These are phyloP conservation scores for Lasiodiplodia sp. DNA, from an alignment of 2,329 filamentous ascomycete genomes.

Conservation along the genomic window DNA sequence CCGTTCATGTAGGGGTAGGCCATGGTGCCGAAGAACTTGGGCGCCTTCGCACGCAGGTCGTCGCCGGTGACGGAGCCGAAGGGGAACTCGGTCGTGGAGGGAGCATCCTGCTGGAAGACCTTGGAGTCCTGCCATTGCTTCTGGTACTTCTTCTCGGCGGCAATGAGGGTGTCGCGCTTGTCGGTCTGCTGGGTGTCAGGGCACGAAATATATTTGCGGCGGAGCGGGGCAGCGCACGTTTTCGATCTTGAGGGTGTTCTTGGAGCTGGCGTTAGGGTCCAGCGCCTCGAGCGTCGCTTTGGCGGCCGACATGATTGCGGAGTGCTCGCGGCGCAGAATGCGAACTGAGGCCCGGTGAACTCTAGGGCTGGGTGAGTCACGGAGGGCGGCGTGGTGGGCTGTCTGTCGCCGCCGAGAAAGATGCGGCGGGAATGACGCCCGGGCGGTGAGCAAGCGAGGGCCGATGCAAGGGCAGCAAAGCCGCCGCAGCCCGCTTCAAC, in stretches of 20 bases:
- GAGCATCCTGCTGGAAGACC: constrained; percentile 87
- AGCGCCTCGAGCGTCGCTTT: constrained; percentile 61
- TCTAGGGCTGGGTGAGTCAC: constrained; percentile 30
- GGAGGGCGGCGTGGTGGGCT: constrained; percentile 22
- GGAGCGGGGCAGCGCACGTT: constrained; percentile 52
- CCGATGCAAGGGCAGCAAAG: neutral
- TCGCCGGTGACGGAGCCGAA: constrained; percentile 75
- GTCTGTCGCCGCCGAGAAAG: constrained; percentile 16
- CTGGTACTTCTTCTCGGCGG: constrained; percentile 92
- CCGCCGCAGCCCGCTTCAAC: neutral
- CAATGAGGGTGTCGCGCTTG: constrained; percentile 83
- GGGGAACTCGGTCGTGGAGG: constrained; percentile 78
- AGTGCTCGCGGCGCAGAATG: constrained; percentile 36
- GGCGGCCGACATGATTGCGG: constrained; percentile 53
- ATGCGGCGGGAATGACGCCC: constrained; percentile 21
- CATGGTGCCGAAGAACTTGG: constrained; percentile 90
- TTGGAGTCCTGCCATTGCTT: constrained; percentile 77
- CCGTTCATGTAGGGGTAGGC: constrained; percentile 64
- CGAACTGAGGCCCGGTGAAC: constrained; percentile 36
- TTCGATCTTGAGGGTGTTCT: constrained; percentile 71
- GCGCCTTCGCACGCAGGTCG: constrained; percentile 79
- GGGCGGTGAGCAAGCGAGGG: constrained; percentile 30
- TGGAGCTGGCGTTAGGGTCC: constrained; percentile 61
- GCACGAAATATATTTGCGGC: constrained; percentile 27
- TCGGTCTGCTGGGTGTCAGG: constrained; percentile 68